Base-by-base conservation (phyloP, 2,329 filamentous ascomycete species). In the Alternaria gaisen region DNA sequence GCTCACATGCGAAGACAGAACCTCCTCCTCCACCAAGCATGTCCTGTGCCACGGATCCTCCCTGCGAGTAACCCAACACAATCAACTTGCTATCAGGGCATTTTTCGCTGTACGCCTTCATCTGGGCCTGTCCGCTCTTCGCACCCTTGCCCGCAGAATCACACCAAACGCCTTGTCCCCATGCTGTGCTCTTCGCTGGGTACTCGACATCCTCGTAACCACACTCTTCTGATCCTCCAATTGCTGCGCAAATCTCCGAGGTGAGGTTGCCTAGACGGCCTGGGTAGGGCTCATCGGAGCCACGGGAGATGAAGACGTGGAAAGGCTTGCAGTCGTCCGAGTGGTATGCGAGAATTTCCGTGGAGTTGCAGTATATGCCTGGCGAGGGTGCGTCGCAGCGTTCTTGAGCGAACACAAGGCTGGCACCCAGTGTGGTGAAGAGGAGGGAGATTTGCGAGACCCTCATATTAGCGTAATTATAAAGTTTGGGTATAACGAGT, bases 1-100 rank as follows among this genome's bases (percentile, higher is more conserved):
- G 71, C 9, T 63, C 61, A 58, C 72, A 75, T 7, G 63, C 61
- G 24, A 74, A 73, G 4, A 68, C 66, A 11, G 58, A 20, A 9
- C 72, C 72, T 16, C 73, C 73, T 14, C 72, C 72, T n/a, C 72
- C 72, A 30, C 72, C 71, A 3, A 75, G 48, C 46, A 74, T 70
- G 48, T 75, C 72, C 55, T 71, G 66, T 28, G 66, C 64, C 1
- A 75, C 72, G 0, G 68, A 61, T 2, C 54, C 72, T 3, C 72
- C 72, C 50, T 75, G 72, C 6, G 68, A 72, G 26, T 65, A 71
- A 3, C 72, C 72, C 18, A 74, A 30, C 0, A 74, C 50, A 2
- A 75, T 69, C 60, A 75, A 56, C 47, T 72, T 75, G 56, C 63
- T 65, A 43, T 74, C 61, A 0, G 71, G 70, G 36, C 72, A 75